Evolutionary conservation across 2,329 filamentous ascomycete genomes (phyloP), one percentile per base, ranked within the genome.

Genomic region (Botrytis paeoniae): DNA sequence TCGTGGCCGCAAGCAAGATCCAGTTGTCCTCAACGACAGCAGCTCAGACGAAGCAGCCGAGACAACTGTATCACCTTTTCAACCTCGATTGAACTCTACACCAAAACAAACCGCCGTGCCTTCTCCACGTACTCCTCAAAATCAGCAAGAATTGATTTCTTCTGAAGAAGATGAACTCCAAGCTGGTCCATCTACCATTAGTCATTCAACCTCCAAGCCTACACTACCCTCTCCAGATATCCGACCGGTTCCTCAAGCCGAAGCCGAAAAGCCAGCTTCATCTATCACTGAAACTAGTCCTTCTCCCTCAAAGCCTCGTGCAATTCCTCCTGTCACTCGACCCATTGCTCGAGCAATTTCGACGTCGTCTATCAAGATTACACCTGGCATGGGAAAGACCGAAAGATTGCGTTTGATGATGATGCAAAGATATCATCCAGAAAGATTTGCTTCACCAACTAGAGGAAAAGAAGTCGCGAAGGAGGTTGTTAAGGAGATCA

Each of bases 21-120:
- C 60, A 29, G 22, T 64, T 29, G 57, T 65, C 35, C 43, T 54
- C 22, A n/a, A 61, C 2, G 35, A 43, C 2, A 57, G 35, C 43
- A 71, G 69, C 45, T 65, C 69, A 32, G 69, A 71, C 16, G 69
- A 71, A 54, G 45, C 45, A 32, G n/a, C 45, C 25, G 60, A 71
- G 35, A 57, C 57, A 29, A 37, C 32, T 6, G 22, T 48, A 37
- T 63, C 69, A 8, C 69, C 69, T 41, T 29, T 43, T 12, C 69
- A 37, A 37, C 20, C 60, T 41, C 57, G 60, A 65, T 54, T 45
- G 48, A 71, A 51, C 25, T 39, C 59, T 18, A 32, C 59, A 37
- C 35, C 69, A 37, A 64, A 51, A 43, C 69, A 62, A 37, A 22
- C 29, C 12, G 14, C 22, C 16, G 22, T 6, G 12, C 35, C 69